Base-by-base conservation (phyloP, 2,329 filamentous ascomycete genomes). In the Tolypocladium album region DNA sequence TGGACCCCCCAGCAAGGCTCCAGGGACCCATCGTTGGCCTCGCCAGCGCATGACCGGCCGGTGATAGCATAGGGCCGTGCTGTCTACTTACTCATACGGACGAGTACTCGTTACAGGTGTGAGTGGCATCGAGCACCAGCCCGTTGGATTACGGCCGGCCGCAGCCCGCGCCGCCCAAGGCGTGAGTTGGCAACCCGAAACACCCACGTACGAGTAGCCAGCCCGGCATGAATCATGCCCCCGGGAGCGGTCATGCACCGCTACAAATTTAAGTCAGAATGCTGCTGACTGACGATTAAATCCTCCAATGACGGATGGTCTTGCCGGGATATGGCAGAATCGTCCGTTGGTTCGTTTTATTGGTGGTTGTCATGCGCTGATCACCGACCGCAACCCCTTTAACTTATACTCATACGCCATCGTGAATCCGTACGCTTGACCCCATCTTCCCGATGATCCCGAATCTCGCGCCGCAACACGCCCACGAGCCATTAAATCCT, bases 131-230 rank as follows among this genome's bases (percentile, higher is more conserved):
- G 34, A 50, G 12, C 45, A 38, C 31, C 42, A 40, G n/a, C 42
- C 27, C 12, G 36, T 36, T 24, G 34, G 36, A 52, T n/a, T n/a
- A 34, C n/a, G 15, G 12, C 50, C 17, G 20, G 50, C 9, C 9
- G 9, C 17, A 52, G 47, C 4, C 47, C 47, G 5, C 7, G n/a
- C n/a, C n/a, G n/a, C n/a, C n/a, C n/a, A n/a, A n/a, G n/a, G n/a
- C n/a, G n/a, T n/a, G n/a, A 56, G 56, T n/a, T 58, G 56, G 59
- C 50, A 60, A 55, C 34, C 40, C 55, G 50, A 58, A 58, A 53
- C 55, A 55, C 24, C 43, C 8, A 38, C n/a, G 58, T 42, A 43
- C 12, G 34, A 36, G 12, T 39, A 39, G 39, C 40, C 27, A 40
- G 57, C 7, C 7, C 13, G 31, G 47, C 57, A 58, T 43, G 57